phyloP scores from a whole-genome alignment of 176 grass and related monocot genomes.

The Alopecurus myosuroides region DNA sequence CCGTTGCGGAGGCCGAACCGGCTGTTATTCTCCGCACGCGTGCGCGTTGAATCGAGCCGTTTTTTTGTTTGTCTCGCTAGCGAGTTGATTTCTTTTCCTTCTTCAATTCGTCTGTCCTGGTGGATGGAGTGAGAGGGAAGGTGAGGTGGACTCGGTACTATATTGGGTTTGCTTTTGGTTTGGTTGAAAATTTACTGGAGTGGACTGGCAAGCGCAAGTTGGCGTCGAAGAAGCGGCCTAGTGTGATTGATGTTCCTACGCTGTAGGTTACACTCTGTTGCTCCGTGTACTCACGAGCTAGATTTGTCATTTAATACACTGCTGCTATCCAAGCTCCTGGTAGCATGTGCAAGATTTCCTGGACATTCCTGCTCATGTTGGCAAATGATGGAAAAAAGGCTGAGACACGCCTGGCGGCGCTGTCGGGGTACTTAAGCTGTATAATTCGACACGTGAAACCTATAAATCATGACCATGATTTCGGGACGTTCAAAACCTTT shows the following conservation, averaged over 20 bases:
- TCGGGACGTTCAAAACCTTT: neutral
- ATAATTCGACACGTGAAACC: neutral
- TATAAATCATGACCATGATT: neutral
- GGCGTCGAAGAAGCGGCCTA: neutral
- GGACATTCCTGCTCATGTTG: neutral
- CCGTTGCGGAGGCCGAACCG: neutral
- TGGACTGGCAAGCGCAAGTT: neutral
- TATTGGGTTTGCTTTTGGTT: neutral
- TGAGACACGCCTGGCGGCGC: neutral
- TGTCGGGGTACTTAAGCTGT: neutral
- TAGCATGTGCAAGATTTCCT: neutral
- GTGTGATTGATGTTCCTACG: neutral
- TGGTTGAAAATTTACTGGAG: neutral
- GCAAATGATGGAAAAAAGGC: neutral
- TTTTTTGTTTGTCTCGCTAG: neutral
- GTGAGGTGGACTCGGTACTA: neutral
- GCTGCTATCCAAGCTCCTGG: neutral
- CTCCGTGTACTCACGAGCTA: neutral
- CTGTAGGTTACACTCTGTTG: neutral
- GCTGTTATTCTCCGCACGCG: neutral
- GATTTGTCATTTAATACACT: neutral
- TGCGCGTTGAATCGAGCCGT: neutral
- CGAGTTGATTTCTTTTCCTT: neutral
- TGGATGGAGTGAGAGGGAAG: neutral
- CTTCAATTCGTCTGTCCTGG: neutral